These are phyloP conservation scores for Fusarium solani-melongenae DNA, from an alignment of 2,329 filamentous ascomycete species.

Conservation along the genomic window DNA sequence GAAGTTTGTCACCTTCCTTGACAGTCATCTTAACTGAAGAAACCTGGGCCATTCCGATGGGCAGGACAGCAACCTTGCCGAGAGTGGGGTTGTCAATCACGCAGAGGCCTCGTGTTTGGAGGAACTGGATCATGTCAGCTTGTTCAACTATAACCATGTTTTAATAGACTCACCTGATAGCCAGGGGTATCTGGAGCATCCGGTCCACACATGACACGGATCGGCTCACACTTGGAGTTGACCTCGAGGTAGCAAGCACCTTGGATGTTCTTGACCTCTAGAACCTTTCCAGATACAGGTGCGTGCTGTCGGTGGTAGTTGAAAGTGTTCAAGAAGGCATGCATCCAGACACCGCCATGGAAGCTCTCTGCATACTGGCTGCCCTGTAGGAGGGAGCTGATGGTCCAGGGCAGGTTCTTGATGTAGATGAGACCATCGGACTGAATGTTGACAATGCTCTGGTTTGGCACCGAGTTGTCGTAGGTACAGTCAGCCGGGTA, in stretches of 20 bases:
- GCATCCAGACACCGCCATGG: constrained; percentile 53
- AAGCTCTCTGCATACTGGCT: constrained; percentile 47
- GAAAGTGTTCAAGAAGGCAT: constrained; percentile 52
- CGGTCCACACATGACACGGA: constrained; percentile 35
- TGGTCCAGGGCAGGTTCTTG: constrained; percentile 53
- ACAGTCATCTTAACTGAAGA: constrained; percentile 52
- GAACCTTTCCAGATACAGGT: constrained; percentile 51
- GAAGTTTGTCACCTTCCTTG: constrained; percentile 35
- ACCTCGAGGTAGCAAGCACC: constrained; percentile 53
- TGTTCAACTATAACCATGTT: background rate
- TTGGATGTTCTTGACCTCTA: constrained; percentile 52
- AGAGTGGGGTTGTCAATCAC: constrained; percentile 50
- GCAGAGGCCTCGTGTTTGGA: constrained; percentile 52
- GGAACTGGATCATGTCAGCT: constrained; percentile 43
- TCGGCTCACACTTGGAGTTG: constrained; percentile 23
- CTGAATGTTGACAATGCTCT: constrained; percentile 40
- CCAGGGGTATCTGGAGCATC: constrained; percentile 50
- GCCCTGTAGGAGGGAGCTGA: constrained; percentile 49
- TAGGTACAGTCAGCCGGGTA: constrained; percentile 53
- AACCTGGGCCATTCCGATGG: constrained; percentile 58
- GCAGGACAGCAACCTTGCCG: constrained; percentile 54
- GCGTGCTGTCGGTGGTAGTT: constrained; percentile 58
- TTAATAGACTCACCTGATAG: constrained; percentile 40
- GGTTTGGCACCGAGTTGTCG: constrained; percentile 36
- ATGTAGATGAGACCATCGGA: constrained; percentile 45